Base-by-base conservation (phyloP, 257 asterid genomes). In the Capsicum rhomboideum region DNA sequence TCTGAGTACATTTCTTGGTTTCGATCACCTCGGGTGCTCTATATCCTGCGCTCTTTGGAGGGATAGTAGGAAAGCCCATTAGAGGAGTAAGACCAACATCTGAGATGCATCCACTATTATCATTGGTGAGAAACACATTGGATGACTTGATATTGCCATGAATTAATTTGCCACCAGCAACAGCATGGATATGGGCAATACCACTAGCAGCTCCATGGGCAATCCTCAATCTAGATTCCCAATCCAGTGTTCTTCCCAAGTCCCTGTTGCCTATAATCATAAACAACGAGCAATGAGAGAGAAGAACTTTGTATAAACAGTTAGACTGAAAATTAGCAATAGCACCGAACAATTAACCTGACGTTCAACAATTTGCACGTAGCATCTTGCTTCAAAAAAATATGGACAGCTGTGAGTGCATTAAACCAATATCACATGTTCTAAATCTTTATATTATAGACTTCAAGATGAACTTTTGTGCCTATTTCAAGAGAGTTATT, bases 81-180 rank as follows among this genome's bases (percentile, higher is more conserved):
- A 91, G 83, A 55, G 93, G 89, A 83, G 89, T 86, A 16, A 93
- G 88, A 13, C 97, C 93, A 13, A 88, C 88, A 71, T 93, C 96
- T 81, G 97, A 86, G 78, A 93, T 53, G 88, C 91, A 46, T 56
- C 86, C 92, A 23, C 59, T 61, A 14, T 83, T 79, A 66, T 88
- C 92, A 20, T 64, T 91, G 21, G 84, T 82, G 90, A 93, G 83
- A 59, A 92, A 90, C 53, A 93, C 87, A 79, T 93, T 93, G 58
- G 96, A 90, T 20, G 97, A 90, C 87, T 91, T 93, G 87, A 93
- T 92, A 82, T 92, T 93, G 61, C 97, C 97, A 72, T 93, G 96
- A 71, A 82, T 85, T 75, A 91, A 18, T 80, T 80, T 90, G 79
- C 88, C 89, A 54, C 82, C 85, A 18, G 87, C 79, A 63, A 84